These are phyloP conservation scores for Septoria petroselini DNA, from an alignment of 2,329 filamentous ascomycete genomes.

Conservation along the genomic window DNA sequence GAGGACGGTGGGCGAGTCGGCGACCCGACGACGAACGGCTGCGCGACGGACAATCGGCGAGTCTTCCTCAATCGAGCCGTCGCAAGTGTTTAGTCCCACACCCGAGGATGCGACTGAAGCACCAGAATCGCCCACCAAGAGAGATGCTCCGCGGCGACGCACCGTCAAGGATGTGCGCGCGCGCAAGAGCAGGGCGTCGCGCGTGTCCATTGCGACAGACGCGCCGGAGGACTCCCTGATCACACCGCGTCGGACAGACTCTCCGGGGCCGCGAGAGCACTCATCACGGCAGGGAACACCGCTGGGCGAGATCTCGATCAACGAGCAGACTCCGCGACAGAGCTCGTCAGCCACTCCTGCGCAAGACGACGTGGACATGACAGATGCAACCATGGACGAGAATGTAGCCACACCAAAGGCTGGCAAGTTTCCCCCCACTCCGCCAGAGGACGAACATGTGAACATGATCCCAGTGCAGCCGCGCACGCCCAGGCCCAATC, in stretches of 20 bases:
- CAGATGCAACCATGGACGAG: constrained; percentile 26
- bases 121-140: constrained; percentile 55
- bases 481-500: constrained; percentile 14
- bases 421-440: constrained; percentile 10
- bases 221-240: constrained; percentile 41
- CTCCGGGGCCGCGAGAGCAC: constrained; percentile 33
- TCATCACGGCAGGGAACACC: constrained; percentile 53
- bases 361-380: constrained; percentile 23
- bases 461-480: constrained; percentile 23
- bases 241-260: constrained; percentile 50
- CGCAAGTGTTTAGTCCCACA: constrained; percentile 58
- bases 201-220: constrained; percentile 41
- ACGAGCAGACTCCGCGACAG: constrained; percentile 53
- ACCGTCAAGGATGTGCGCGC: constrained; percentile 51
- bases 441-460: constrained; percentile 19
- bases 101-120: constrained; percentile 48
- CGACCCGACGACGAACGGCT: constrained; percentile 44
- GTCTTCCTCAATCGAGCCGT: constrained; percentile 58
- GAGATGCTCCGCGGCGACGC: constrained; percentile 65
- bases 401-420: constrained; percentile 18
- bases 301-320: constrained; percentile 64
- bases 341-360: constrained; percentile 21
- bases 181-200: constrained; percentile 40
- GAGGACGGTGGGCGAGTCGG: constrained; percentile 49
- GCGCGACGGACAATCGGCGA: constrained; percentile 48